Conservation (phyloP, 2,329 filamentous ascomycete genomes). For the Fusarium sp. region DNA sequence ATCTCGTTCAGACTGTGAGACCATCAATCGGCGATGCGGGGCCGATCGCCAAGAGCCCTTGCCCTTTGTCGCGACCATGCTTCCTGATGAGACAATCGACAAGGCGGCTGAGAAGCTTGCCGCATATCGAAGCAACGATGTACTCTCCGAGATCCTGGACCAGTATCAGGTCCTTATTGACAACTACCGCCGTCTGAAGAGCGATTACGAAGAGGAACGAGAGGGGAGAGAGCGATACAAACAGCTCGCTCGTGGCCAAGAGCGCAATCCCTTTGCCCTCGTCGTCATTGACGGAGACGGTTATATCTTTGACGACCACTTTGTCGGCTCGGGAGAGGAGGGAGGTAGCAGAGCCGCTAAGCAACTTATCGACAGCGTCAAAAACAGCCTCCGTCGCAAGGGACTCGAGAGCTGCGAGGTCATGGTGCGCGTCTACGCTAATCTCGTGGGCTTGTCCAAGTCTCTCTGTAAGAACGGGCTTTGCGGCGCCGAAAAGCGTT, state of each 20-base stretch:
- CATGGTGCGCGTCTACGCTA: conserved; percentile 68
- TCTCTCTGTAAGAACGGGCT: conserved; percentile 59
- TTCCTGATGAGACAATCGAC: conserved; percentile 36
- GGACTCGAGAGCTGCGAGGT: conserved; percentile 63
- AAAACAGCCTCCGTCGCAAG: conserved; percentile 59
- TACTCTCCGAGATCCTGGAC: conserved; percentile 47
- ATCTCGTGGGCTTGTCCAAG: conserved; percentile 65
- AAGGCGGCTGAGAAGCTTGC: conserved; percentile 45
- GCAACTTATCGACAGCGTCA: conserved; percentile 63
- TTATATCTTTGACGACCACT: conserved; percentile 63
- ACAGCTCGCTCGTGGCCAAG: conserved; percentile 59
- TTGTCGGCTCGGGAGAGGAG: conserved; percentile 60
- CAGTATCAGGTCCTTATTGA: conserved; percentile 57
- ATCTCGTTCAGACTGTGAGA: background rate
- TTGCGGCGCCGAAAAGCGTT: conserved; percentile 65
- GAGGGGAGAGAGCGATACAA: conserved; percentile 67
- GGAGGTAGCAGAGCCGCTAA: conserved; percentile 69
- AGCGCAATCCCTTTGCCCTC: conserved; percentile 69
- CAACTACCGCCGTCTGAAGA: conserved; percentile 66
- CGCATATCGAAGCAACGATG: conserved; percentile 45
- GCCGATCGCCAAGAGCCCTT: conserved; percentile 13
- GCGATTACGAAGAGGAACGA: conserved; percentile 68
- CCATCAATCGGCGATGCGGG: conserved; percentile 29
- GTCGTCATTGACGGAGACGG: conserved; percentile 73
- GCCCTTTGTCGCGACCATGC: conserved; percentile 30